Conservation (phyloP, 2,329 filamentous ascomycete genomes). For the Simplicillium sp. region DNA sequence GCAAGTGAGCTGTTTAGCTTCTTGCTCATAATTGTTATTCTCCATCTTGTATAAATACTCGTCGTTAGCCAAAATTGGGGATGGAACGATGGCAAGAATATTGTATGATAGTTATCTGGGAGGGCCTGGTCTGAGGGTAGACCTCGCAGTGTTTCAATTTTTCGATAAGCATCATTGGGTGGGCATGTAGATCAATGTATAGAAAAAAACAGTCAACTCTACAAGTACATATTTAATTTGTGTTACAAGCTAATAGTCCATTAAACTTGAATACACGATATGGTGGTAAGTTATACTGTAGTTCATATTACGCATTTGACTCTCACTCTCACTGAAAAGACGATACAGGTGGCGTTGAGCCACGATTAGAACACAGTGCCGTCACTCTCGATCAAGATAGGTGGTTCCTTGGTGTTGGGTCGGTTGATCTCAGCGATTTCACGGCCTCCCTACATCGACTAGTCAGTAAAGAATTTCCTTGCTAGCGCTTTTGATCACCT, state of each 20-base stretch:
- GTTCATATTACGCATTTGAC: no score
- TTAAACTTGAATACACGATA: conserved; percentile 4
- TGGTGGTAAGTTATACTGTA: no score
- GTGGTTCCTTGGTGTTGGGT: conserved; percentile 92
- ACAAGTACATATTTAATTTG: neutral
- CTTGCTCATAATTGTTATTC: no score
- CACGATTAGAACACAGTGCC: conserved; percentile 79
- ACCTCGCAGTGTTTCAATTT: no score
- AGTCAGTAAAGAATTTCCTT: neutral
- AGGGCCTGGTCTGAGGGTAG: no score
- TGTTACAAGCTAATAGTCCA: neutral
- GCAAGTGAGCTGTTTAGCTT: conserved; percentile 8
- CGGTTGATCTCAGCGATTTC: conserved; percentile 93
- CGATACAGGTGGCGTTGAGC: no score
- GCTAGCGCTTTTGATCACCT: neutral
- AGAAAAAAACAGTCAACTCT: neutral
- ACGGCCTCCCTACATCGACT: conserved; percentile 59
- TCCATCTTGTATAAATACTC: conserved; percentile 3
- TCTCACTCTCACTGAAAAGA: no score
- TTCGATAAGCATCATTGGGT: no score
- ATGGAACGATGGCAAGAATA: no score
- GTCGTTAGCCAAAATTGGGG: no score
- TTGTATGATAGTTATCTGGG: no score
- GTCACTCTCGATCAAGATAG: conserved; percentile 92
- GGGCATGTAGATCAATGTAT: neutral